These are phyloP conservation scores for Magnolia kwangsiensis DNA, from an alignment of 164 flowering plant species.

Conservation along the genomic window DNA sequence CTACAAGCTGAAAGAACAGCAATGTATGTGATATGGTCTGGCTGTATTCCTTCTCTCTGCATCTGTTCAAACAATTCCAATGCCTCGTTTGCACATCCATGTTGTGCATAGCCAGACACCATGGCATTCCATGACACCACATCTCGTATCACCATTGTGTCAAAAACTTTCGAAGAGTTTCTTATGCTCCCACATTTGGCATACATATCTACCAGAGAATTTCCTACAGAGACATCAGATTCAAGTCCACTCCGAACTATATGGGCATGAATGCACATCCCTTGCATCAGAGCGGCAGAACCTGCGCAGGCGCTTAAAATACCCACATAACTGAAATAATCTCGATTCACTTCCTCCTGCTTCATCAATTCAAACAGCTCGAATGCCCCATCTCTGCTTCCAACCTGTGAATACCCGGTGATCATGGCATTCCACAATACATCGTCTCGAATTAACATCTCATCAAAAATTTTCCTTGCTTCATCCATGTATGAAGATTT, in stretches of 20 bases:
- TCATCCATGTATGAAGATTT: constrained; percentile 5
- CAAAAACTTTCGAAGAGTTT: constrained; percentile 9
- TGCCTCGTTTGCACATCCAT: constrained; percentile 14
- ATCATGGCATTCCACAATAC: constrained; percentile 12
- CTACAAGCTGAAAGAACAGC: constrained; percentile 16
- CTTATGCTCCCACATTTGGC: constrained; percentile 8
- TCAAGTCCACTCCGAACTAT: constrained; percentile 7
- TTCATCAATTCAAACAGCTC: constrained; percentile 8
- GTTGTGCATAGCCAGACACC: constrained; percentile 16
- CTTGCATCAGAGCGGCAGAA: constrained; percentile 9
- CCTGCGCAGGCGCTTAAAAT: constrained; percentile 3
- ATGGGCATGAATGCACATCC: constrained; percentile 11
- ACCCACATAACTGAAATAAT: constrained; percentile 1
- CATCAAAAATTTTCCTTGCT: constrained; percentile 6
- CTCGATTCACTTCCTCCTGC: constrained; percentile 6
- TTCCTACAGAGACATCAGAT: constrained; percentile 7
- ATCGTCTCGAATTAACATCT: constrained; percentile 8
- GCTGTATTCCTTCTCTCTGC: constrained; percentile 10
- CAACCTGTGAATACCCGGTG: constrained; percentile 12
- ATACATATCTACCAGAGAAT: constrained; percentile 7
- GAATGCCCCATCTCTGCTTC: constrained; percentile 10
- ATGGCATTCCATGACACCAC: constrained; percentile 12
- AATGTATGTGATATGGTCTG: constrained; percentile 12
- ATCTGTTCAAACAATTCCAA: constrained; percentile 8
- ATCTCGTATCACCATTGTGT: constrained; percentile 5